Evolutionary conservation across 345 rosid genomes (phyloP), one percentile per base, ranked within the genome.

Genomic region (Gossypium australe): DNA sequence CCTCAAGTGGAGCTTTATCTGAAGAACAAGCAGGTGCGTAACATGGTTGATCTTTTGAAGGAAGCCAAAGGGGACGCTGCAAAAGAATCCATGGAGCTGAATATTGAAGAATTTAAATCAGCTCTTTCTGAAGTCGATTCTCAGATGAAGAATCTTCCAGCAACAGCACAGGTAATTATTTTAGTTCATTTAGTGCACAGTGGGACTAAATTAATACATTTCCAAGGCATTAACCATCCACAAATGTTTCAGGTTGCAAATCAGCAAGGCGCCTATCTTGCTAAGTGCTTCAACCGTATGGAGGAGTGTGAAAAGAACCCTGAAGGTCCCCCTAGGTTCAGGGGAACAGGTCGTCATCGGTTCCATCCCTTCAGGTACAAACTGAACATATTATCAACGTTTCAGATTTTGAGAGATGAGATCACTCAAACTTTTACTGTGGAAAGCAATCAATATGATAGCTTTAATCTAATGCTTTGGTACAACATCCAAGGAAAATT

Each of bases 321-420:
- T 12, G 96, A 95, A 89, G 99, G 99, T 44, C 99, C 99, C 72
- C 61, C 93, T 56, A 86, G 99, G 81, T 87, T 92, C 85, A 93
- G 98, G 82, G 97, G 86, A 87, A 87, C 85, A 74, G 99, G 99
- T 74, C 97, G 93, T 76, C 99, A 95, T 63, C 89, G 99, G 65
- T 93, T 93, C 83, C 97, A 78, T 29, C 99, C 98, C 72, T 95
- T 95, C 78, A 91, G 99, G 99, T 94, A 74, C 22, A 13, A 24
- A 55, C 41, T 7, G 6, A 18, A 57, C 64, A 64, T n/a, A 11
- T 45, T 45, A 66, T 14, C 53, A 18, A 3, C 59, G 2, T 55
- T 18, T 51, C 55, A 48, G 14, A 11, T 10, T 16, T 51, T 51
- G 8, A 17, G 18, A 1, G 57, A 52, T 52, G 57, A 17, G 45